Evolutionary conservation across 306 rosid species (phyloP).

Genomic region (Trifolium subterraneum): DNA sequence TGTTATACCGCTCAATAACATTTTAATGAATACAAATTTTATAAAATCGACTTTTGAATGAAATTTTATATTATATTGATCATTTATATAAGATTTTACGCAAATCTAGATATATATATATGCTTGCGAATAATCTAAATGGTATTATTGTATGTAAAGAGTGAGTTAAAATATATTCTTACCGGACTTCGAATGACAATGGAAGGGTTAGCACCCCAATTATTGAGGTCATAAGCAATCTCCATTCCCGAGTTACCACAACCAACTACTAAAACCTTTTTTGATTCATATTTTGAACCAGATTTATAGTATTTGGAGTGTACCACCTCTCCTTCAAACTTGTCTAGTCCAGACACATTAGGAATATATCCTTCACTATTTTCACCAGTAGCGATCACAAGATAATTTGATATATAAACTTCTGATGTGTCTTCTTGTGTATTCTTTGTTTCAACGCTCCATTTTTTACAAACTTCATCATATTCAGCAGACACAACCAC

Average conservation of each 20-base stretch:
- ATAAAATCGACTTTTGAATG: too few species aligned
- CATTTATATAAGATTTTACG: too few species aligned
- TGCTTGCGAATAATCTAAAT: background rate
- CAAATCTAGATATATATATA: too few species aligned
- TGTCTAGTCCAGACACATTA: conserved; percentile 41
- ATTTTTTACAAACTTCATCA: conserved; percentile 22
- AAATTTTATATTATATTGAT: too few species aligned
- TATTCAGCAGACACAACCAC: conserved; percentile 36
- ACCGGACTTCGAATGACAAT: conserved; percentile 58
- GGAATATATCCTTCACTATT: conserved; percentile 45
- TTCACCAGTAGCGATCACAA: conserved; percentile 55
- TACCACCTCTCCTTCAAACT: conserved; percentile 50
- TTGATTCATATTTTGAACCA: conserved; percentile 43
- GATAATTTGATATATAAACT: conserved; percentile 33
- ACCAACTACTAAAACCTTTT: conserved; percentile 66
- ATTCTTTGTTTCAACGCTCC: conserved; percentile 44
- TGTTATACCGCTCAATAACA: too few species aligned
- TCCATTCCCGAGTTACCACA: conserved; percentile 80
- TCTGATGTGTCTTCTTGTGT: background rate
- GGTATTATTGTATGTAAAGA: background rate
- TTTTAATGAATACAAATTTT: too few species aligned
- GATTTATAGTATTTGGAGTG: conserved; percentile 56
- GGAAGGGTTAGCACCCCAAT: conserved; percentile 10
- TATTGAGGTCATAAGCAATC: conserved; percentile 47
- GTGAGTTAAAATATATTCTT: background rate